A percentile compares a stretch with the other conserved stretches of the same genome.
Evolutionary conservation across 2,329 filamentous ascomycete species (phyloP).

Genomic region (Ophiosphaerella korrae): DNA sequence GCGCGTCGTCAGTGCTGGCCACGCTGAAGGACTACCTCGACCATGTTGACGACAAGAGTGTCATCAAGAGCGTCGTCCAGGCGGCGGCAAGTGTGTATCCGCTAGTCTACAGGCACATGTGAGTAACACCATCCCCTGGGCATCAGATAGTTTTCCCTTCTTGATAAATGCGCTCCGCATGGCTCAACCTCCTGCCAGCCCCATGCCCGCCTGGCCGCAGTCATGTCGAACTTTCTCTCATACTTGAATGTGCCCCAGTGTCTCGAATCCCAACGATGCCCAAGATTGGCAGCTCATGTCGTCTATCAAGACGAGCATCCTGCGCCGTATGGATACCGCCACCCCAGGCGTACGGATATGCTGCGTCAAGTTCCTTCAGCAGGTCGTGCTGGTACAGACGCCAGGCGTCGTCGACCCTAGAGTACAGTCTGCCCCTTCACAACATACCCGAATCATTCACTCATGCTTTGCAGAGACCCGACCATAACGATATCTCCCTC

Average conservation of each 20-base stretch:
- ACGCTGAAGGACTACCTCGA: conserved; percentile 63
- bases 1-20: conserved; percentile 77
- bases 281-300: conserved; percentile 87
- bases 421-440: conserved; percentile 58
- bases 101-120: conserved; percentile 91
- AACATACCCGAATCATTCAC: conserved; percentile 12
- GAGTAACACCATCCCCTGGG: conserved; percentile 56
- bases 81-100: conserved; percentile 92
- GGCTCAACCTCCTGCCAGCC: conserved; percentile 17
- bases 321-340: conserved; percentile 85
- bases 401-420: conserved; percentile 83
- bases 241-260: conserved; percentile 61
- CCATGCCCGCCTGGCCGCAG: conserved; percentile 18
- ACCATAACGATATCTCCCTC: conserved; percentile 83
- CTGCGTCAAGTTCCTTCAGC: conserved; percentile 97
- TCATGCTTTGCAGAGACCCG: conserved; percentile 63
- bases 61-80: conserved; percentile 86
- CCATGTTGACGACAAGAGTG: conserved; percentile 72
- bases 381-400: conserved; percentile 89
- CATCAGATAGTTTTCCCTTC: conserved; percentile 28
- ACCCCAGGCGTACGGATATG: conserved; percentile 80
- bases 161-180: conserved; percentile 20
- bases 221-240: conserved; percentile 36
- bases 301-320: conserved; percentile 84
- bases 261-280: conserved; percentile 81